Conservation (phyloP, 2,329 filamentous ascomycete species). For the Rhynchosporium graminicola region DNA sequence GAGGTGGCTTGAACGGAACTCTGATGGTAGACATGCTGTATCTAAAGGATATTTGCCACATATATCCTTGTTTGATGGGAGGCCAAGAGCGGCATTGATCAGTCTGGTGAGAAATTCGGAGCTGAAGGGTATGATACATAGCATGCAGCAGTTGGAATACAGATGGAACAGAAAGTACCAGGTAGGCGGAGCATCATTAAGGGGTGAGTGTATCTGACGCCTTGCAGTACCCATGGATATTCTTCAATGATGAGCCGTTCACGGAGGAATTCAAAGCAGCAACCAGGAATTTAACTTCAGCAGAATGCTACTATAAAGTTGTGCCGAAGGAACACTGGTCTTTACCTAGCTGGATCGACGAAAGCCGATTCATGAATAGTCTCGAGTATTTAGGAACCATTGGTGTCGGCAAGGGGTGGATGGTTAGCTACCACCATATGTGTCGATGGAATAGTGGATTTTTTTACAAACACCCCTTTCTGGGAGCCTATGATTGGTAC, state of each 20-base stretch:
- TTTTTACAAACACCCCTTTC: conserved; percentile 76
- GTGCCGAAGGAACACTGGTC: conserved; percentile 92
- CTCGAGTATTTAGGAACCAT: conserved; percentile 88
- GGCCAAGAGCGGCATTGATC: conserved; percentile 52
- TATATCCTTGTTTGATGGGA: conserved; percentile 6
- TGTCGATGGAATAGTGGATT: conserved; percentile 88
- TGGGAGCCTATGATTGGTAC: conserved; percentile 61
- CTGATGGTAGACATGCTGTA: conserved; percentile 39
- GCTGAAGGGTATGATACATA: conserved; percentile 64
- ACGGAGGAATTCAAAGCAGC: conserved; percentile 72
- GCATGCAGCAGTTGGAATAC: conserved; percentile 71
- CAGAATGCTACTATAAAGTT: conserved; percentile 69
- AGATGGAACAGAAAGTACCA: conserved; percentile 71
- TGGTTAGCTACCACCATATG: conserved; percentile 97
- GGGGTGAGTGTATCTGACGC: background rate
- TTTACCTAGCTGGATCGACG: conserved; percentile 90
- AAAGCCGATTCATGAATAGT: conserved; percentile 84
- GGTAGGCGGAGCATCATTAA: conserved; percentile 15
- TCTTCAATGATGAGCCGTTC: conserved; percentile 82
- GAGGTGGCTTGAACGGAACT: conserved; percentile 41
- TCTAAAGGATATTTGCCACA: conserved; percentile 15
- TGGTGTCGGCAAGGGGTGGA: conserved; percentile 97
- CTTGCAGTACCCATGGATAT: conserved; percentile 77
- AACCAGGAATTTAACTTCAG: conserved; percentile 68
- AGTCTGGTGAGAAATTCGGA: conserved; percentile 74